Conservation (phyloP, 1,139 yeast species). For the Geotrichum restrictum region DNA sequence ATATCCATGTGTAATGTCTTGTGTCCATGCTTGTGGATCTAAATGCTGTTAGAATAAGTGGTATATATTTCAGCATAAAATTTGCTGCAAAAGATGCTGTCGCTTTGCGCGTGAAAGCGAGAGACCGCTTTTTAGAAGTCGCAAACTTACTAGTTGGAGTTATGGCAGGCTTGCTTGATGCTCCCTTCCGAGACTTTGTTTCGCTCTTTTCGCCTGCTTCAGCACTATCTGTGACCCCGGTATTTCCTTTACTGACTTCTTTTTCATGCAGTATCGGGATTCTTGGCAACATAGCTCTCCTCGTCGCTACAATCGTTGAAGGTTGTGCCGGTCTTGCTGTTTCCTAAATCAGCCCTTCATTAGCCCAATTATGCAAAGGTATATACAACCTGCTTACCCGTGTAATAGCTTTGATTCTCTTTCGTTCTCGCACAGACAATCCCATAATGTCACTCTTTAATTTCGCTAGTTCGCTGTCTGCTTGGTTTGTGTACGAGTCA, state of each 20-base stretch:
- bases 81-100: not conserved
- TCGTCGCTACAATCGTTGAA: conserved; percentile 73
- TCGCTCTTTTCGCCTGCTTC: not conserved
- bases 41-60: conserved; percentile 10
- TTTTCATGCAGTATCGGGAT: conserved; percentile 65
- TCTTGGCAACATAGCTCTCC: conserved; percentile 82
- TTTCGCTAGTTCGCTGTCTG: conserved; percentile 62
- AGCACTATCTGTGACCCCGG: conserved; percentile 9
- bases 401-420: conserved; percentile 77
- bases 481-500: conserved; percentile 31
- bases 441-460: conserved; percentile 85
- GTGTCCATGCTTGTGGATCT: conserved; percentile 73
- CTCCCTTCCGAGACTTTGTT: not conserved
- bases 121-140: not conserved
- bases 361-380: not conserved
- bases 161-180: not conserved
- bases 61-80: too few species aligned
- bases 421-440: conserved; percentile 76
- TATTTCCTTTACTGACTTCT: conserved; percentile 29
- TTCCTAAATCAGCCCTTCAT: conserved; percentile 43
- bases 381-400: conserved; percentile 35
- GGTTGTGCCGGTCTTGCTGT: conserved; percentile 73
- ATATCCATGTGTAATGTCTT: conserved; percentile 86
- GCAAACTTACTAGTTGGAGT: not conserved
- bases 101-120: not conserved